Percentiles rank a stretch among this genome's conserved stretches.
These are phyloP conservation scores for Diaporthe nobilis DNA, from an alignment of 2,329 filamentous ascomycete species.

Conservation along the genomic window DNA sequence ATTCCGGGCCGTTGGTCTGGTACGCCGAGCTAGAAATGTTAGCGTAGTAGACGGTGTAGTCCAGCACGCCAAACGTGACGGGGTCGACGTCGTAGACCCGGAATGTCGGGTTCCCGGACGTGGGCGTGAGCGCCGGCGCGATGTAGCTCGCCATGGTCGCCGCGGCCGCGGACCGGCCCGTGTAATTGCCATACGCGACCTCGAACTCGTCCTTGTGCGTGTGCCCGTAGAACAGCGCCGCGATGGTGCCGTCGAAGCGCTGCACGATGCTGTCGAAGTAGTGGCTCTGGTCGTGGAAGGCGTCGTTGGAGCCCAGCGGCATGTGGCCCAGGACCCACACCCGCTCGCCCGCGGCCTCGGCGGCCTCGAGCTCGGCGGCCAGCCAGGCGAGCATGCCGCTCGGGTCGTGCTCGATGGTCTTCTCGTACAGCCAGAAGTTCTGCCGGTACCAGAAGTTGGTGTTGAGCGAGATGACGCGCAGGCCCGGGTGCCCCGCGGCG, in stretches of 20 bases:
- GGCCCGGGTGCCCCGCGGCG: constrained; percentile 55
- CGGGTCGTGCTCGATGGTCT: constrained; percentile 65
- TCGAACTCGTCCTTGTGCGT: constrained; percentile 71
- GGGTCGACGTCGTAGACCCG: constrained; percentile 72
- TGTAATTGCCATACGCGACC: constrained; percentile 66
- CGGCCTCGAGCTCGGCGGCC: constrained; percentile 64
- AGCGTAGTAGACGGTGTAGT: constrained; percentile 67
- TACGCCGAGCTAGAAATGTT: constrained; percentile 62
- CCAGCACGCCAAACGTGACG: constrained; percentile 67
- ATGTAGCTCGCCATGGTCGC: constrained; percentile 68
- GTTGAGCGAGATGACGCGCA: constrained; percentile 72
- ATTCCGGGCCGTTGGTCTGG: constrained; percentile 61
- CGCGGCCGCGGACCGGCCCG: constrained; percentile 55
- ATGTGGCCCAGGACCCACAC: constrained; percentile 73
- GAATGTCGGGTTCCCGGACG: constrained; percentile 69
- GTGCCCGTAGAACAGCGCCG: constrained; percentile 68
- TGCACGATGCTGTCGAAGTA: constrained; percentile 68
- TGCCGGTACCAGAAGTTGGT: constrained; percentile 72
- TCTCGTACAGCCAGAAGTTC: constrained; percentile 70
- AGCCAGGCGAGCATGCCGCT: constrained; percentile 68
- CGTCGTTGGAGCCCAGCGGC: constrained; percentile 64
- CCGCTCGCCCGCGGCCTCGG: constrained; percentile 65
- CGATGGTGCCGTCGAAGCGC: constrained; percentile 67
- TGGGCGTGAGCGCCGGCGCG: constrained; percentile 68
- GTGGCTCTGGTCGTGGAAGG: constrained; percentile 63